A percentile compares a stretch with the other conserved stretches of the same genome.
phyloP scores from a whole-genome alignment of 257 asterid species.

The Linderniella brevidens region DNA sequence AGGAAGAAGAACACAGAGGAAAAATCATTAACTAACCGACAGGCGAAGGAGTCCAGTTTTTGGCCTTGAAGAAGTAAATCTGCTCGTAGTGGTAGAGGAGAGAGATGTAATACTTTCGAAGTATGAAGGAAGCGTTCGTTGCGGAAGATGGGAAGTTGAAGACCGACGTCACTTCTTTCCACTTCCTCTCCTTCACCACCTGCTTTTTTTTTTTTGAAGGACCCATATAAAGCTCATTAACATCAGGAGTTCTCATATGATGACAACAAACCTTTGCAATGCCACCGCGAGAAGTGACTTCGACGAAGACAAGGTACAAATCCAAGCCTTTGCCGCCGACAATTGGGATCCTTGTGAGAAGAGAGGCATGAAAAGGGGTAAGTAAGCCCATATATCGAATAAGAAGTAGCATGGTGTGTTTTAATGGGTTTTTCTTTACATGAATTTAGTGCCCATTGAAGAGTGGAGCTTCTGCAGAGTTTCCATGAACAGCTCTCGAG shows the following conservation, averaged over 20 bases:
- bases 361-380: background rate
- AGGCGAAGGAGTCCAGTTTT: slow-evolving; percentile 41
- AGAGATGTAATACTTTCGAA: slow-evolving; percentile 63
- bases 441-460: slow-evolving; percentile 73
- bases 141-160: slow-evolving; percentile 80
- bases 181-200: slow-evolving; percentile 51
- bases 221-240: background rate
- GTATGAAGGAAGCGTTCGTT: slow-evolving; percentile 75
- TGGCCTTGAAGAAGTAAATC: slow-evolving; percentile 51
- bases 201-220: slow-evolving; percentile 11
- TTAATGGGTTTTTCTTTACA: slow-evolving; percentile 22
- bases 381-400: background rate
- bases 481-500: slow-evolving; percentile 33
- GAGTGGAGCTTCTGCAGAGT: slow-evolving; percentile 61
- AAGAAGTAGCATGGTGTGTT: background rate
- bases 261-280: slow-evolving; percentile 32
- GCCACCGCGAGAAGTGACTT: slow-evolving; percentile 87
- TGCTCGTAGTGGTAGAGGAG: slow-evolving; percentile 74
- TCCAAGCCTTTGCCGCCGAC: slow-evolving; percentile 70
- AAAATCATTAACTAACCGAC: slow-evolving; percentile 22
- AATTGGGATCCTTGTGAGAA: slow-evolving; percentile 43
- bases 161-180: slow-evolving; percentile 63
- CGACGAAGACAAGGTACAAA: slow-evolving; percentile 67
- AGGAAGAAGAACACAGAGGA: background rate
- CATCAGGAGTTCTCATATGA: background rate